These are phyloP conservation scores for Misopates orontium DNA, from an alignment of 257 asterid genomes.

Conservation along the genomic window DNA sequence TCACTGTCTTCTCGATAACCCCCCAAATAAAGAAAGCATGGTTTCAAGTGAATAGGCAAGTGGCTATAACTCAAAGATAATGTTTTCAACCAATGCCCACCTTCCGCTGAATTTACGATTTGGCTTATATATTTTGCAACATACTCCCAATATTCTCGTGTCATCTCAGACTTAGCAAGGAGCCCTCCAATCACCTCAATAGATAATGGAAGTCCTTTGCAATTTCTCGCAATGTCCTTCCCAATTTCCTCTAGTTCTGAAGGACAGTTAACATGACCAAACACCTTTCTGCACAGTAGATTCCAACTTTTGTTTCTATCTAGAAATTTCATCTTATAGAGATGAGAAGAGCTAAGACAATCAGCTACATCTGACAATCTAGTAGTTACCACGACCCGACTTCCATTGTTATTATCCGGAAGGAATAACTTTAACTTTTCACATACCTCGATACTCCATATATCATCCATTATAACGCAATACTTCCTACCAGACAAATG, in stretches of 20 bases:
- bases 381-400: conserved; percentile 6
- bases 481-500: neutral
- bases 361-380: neutral
- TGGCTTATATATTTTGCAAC: neutral
- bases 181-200: conserved; percentile 10
- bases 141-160: conserved; percentile 7
- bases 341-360: neutral
- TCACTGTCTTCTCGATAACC: neutral
- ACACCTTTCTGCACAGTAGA: neutral
- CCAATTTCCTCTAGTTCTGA: neutral
- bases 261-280: neutral
- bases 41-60: conserved; percentile 10
- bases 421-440: conserved; percentile 3
- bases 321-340: neutral
- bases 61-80: conserved; percentile 8
- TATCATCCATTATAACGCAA: conserved; percentile 2
- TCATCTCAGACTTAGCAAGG: conserved; percentile 8
- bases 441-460: neutral
- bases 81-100: conserved; percentile 3
- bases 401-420: neutral
- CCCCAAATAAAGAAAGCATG: conserved; percentile 2
- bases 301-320: conserved; percentile 7
- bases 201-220: conserved; percentile 8
- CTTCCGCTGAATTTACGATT: neutral
- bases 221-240: conserved; percentile 5